Evolutionary conservation across 2,329 filamentous ascomycete genomes (phyloP), one percentile per base, ranked within the genome.

Genomic region (Phaeosphaeriaceae sp.): DNA sequence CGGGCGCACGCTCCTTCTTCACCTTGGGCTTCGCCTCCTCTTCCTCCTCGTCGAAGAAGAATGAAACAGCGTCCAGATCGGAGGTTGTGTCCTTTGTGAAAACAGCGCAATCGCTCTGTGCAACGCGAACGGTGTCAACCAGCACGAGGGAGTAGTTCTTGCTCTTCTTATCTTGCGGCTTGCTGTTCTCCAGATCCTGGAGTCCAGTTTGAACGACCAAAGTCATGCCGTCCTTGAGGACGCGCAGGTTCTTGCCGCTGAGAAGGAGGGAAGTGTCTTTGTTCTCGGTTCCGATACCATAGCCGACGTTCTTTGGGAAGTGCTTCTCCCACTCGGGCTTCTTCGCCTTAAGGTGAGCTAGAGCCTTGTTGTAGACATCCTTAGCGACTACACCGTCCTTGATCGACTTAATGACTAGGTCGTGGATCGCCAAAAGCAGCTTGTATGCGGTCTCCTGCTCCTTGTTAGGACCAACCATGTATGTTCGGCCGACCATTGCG

Each of bases 21-120:
- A 93, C 89, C 79, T 96, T 96, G 67, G 85, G 83, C 72, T 95
- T 96, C n/a, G 92, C 91, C 10, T 91, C 86, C 76, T 92, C 89
- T 62, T 92, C 88, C 66, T 97, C 93, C 67, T 98, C 94, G 74
- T 97, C 96, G 83, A 99, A 99, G 81, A 97, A 98, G 83, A 99
- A 99, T 0, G 94, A 97, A 41, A 94, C 94, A 3, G 93, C 93
- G 71, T 98, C 95, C 58, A 96, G 87, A 72, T 97, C 94, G 25
- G 91, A 91, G 1, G 93, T 89, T 0, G 94, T 93, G 74, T 97
- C 93, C 58, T 92, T 93, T 19, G 95, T 99, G 80, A 99, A 98
- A 25, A 97, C 88, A 31, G 93, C 89, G 0, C 90, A 86, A 51
- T 96, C 92, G n/a, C 81, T 75, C 33, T 86, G 83, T 11, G 90